Percentiles rank a stretch among this genome's conserved stretches.
These are phyloP conservation scores for Saturnispora silvae DNA, from an alignment of 805 yeast species.

Conservation along the genomic window DNA sequence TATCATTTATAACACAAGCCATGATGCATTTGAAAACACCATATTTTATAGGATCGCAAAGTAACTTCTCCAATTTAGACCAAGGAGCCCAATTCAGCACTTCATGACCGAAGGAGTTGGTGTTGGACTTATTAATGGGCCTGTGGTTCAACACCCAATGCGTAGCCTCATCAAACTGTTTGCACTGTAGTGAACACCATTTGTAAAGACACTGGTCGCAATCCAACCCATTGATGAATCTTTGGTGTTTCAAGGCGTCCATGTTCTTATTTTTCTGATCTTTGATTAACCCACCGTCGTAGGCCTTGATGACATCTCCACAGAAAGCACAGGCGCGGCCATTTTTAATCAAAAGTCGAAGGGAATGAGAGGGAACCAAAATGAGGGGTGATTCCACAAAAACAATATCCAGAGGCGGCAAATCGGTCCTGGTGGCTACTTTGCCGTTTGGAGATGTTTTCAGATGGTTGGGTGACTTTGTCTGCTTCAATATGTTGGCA, in stretches of 20 bases:
- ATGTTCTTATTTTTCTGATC: conserved; percentile 12
- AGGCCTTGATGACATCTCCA: conserved; percentile 24
- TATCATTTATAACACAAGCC: conserved; percentile 16
- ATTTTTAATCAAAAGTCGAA: conserved; percentile 17
- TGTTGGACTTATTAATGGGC: conserved; percentile 23
- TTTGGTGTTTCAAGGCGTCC: conserved; percentile 17
- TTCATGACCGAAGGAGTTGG: conserved; percentile 15
- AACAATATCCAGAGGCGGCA: conserved; percentile 14
- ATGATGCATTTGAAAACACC: conserved; percentile 16
- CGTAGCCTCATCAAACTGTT: conserved; percentile 17
- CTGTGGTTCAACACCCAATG: conserved; percentile 21
- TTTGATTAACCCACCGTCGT: conserved; percentile 23
- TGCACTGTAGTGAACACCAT: conserved; percentile 25
- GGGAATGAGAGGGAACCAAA: conserved; percentile 19
- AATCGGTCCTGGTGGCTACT: neutral
- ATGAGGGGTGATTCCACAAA: conserved; percentile 25
- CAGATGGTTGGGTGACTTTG: neutral
- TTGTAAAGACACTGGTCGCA: conserved; percentile 21
- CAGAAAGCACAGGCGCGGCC: conserved; percentile 26
- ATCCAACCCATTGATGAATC: conserved; percentile 24
- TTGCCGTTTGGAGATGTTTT: neutral
- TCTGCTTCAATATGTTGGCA: conserved; percentile 1
- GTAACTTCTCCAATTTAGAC: conserved; percentile 12
- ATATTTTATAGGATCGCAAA: conserved; percentile 9
- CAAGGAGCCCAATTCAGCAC: conserved; percentile 18